Base-by-base conservation (phyloP, 805 yeast species). In the Millerozyma miso region DNA sequence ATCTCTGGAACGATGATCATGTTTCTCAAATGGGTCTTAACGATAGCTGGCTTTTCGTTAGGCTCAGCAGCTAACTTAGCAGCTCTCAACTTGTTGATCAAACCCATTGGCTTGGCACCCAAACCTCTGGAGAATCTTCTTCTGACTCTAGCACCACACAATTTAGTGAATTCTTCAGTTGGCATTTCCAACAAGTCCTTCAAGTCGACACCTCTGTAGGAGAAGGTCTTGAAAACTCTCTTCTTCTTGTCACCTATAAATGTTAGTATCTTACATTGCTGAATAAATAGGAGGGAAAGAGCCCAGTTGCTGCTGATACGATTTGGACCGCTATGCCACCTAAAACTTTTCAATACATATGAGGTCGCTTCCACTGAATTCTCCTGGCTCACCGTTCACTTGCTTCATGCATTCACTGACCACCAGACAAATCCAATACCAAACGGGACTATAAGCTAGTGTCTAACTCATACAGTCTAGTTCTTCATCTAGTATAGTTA, bases 1-100 rank as follows among this genome's bases (percentile, higher is more conserved):
- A 93, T 93, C 83, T 93, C 99, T 78, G 99, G 99, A 59, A 93
- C 93, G 68, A 93, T 73, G 73, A 93, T 76, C 96, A 90, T 88
- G 86, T 90, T 90, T 85, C 99, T 91, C 74, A 93, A 87, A 79
- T 93, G 99, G 62, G 99, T 93, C 86, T 91, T 93, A 78, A 93
- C 98, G 57, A 80, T 77, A 61, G 91, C 83, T 74, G 99, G 99
- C 84, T 91, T 93, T 79, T 93, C 98, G 71, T 86, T 86, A 67
- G 83, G 83, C 66, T 80, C 82, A 61, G 95, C 82, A 64, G 88
- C 86, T 64, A 85, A 78, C 80, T 88, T 93, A 61, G 97, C 97
- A 73, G 90, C 91, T 82, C 96, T 89, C 73, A 93, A 87, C 80
- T 93, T 93, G 81, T 86, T 88, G 77, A 91, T 83, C 76, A 93